Percentiles rank a stretch among this genome's conserved stretches.
Evolutionary conservation across 305 asterid species (phyloP).

Genomic region (Fraxinus ornus): DNA sequence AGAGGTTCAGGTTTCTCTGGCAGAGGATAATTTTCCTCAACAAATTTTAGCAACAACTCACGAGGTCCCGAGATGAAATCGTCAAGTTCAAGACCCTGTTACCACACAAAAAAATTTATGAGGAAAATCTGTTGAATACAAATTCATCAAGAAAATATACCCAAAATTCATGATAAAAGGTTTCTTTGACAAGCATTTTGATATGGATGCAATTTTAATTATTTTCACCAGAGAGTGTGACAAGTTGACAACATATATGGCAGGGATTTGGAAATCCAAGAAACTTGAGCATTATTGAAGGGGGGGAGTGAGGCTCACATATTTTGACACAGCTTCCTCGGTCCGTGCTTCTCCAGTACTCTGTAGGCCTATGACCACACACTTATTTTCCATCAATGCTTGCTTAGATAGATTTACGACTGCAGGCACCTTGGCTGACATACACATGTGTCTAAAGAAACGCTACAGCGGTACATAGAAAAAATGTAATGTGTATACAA

Average conservation of each 20-base stretch:
- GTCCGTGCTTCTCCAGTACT: slow-evolving; percentile 99
- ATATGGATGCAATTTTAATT: slow-evolving; percentile 9
- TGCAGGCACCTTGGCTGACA: slow-evolving; percentile 98
- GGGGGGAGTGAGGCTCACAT: slow-evolving; percentile 45
- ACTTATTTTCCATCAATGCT: slow-evolving; percentile 73
- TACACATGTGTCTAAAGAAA: slow-evolving; percentile 93
- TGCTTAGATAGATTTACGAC: slow-evolving; percentile 76
- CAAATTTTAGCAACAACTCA: slow-evolving; percentile 91
- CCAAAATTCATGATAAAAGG: not conserved
- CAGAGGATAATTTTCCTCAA: slow-evolving; percentile 91
- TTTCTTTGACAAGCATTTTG: not conserved
- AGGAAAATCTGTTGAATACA: slow-evolving; percentile 5
- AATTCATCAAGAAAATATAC: slow-evolving; percentile 18
- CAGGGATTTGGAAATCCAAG: slow-evolving; percentile 1
- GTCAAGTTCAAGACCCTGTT: slow-evolving; percentile 90
- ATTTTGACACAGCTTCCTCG: slow-evolving; percentile 94
- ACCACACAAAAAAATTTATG: slow-evolving; percentile 21
- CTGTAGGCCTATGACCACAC: slow-evolving; percentile 95
- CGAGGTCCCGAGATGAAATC: slow-evolving; percentile 99
- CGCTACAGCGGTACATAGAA: slow-evolving; percentile 56
- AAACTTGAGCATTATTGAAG: not conserved
- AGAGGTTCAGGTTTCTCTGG: slow-evolving; percentile 89
- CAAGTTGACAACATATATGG: not conserved
- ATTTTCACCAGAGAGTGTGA: slow-evolving; percentile 8
- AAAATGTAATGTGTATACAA: slow-evolving; percentile 18